Evolutionary conservation across 257 asterid species (phyloP).

Genomic region (Eustoma russellianum): DNA sequence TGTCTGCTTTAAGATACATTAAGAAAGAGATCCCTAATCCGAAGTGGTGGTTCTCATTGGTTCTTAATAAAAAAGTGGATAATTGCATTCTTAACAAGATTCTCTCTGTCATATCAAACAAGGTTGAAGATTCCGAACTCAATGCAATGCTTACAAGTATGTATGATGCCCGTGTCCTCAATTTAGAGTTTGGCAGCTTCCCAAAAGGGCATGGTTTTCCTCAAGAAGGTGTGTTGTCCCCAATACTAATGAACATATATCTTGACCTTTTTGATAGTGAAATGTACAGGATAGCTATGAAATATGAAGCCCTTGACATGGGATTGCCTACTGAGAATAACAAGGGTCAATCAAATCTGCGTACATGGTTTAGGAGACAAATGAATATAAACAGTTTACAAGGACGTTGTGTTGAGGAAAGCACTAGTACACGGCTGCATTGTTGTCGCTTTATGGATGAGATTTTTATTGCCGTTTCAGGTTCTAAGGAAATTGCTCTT

Average conservation of each 20-base stretch:
- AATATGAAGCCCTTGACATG: conserved; percentile 50
- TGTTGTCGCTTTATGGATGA: conserved; percentile 94
- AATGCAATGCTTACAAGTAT: conserved; percentile 34
- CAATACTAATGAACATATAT: conserved; percentile 76
- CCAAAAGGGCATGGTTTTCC: conserved; percentile 98
- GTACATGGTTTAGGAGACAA: conserved; percentile 92
- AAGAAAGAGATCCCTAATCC: conserved; percentile 60
- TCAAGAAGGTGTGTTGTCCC: conserved; percentile 91
- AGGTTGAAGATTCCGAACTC: conserved; percentile 56
- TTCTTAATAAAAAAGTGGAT: conserved; percentile 44
- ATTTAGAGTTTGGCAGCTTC: conserved; percentile 79
- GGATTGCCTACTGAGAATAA: conserved; percentile 27
- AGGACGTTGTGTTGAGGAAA: conserved; percentile 17
- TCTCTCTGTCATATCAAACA: conserved; percentile 46
- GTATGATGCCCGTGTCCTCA: conserved; percentile 59
- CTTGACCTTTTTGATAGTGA: conserved; percentile 79
- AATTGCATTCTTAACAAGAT: conserved; percentile 40
- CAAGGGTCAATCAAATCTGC: conserved; percentile 42
- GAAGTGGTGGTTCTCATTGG: conserved; percentile 76
- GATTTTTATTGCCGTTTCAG: conserved; percentile 61
- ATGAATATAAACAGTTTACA: conserved; percentile 26
- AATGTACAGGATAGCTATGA: conserved; percentile 67
- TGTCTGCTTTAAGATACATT: conserved; percentile 76
- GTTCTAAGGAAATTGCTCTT: conserved; percentile 60
- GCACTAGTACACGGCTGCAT: conserved; percentile 45